A percentile compares a stretch with the other conserved stretches of the same genome.
These are phyloP conservation scores for Hylodesmum podocarpum DNA, from an alignment of 306 rosid genomes.

Conservation along the genomic window DNA sequence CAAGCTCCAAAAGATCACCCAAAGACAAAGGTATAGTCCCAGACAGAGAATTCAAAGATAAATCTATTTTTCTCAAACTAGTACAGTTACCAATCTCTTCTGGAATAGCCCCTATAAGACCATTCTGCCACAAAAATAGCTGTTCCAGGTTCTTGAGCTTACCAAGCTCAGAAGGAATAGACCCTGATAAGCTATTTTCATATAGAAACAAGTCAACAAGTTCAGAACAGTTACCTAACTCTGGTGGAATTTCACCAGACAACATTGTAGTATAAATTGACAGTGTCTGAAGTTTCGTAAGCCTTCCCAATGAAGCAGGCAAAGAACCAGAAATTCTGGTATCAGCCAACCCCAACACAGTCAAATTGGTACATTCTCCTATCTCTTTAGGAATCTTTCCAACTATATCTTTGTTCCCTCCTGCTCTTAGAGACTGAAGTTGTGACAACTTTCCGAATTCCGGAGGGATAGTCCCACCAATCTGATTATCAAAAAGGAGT, in stretches of 20 bases:
- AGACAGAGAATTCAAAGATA: slow-evolving; percentile 82
- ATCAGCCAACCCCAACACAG: slow-evolving; percentile 77
- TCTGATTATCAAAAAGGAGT: slow-evolving; percentile 60
- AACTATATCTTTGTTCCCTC: slow-evolving; percentile 72
- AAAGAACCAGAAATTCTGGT: slow-evolving; percentile 70
- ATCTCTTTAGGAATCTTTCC: slow-evolving; percentile 80
- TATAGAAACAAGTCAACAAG: slow-evolving; percentile 77
- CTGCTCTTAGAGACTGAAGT: slow-evolving; percentile 72
- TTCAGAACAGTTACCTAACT: slow-evolving; percentile 87
- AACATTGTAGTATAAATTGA: slow-evolving; percentile 90
- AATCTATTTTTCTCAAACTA: slow-evolving; percentile 74
- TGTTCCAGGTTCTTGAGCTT: slow-evolving; percentile 75
- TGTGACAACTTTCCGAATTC: slow-evolving; percentile 54
- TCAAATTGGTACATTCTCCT: slow-evolving; percentile 74
- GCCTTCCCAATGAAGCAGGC: slow-evolving; percentile 76
- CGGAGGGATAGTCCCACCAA: slow-evolving; percentile 53
- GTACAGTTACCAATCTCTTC: slow-evolving; percentile 80
- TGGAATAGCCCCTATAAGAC: slow-evolving; percentile 73
- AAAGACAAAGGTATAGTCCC: slow-evolving; percentile 76
- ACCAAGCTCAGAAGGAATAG: slow-evolving; percentile 79
- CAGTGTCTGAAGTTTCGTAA: slow-evolving; percentile 66
- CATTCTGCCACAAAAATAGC: slow-evolving; percentile 82
- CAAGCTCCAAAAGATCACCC: slow-evolving; percentile 56
- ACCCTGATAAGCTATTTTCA: slow-evolving; percentile 82
- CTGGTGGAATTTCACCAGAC: slow-evolving; percentile 88